Evolutionary conservation across 2,329 filamentous ascomycete genomes (phyloP).

Genomic region (Ceratocystis cubensis): DNA sequence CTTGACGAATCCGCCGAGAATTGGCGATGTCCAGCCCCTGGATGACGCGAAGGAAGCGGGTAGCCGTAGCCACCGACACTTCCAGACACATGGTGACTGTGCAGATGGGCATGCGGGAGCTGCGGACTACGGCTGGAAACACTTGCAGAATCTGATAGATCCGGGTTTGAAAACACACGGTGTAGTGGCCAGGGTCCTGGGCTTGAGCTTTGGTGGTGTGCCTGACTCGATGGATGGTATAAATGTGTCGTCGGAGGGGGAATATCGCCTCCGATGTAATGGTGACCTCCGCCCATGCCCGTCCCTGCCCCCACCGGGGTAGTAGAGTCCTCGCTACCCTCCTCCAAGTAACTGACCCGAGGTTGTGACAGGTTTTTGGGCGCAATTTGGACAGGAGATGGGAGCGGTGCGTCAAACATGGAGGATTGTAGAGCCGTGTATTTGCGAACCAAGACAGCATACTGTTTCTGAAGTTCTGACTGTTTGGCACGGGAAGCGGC

Average conservation of each 20-base stretch:
- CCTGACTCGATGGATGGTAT: constrained; percentile 5
- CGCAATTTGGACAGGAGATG: constrained; percentile 11
- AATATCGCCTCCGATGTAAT: not conserved
- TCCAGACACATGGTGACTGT: not conserved
- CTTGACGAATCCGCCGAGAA: constrained; percentile 1
- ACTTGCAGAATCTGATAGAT: constrained; percentile 31
- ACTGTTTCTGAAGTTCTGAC: constrained; percentile 41
- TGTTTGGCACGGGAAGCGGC: constrained; percentile 43
- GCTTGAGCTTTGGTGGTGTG: constrained; percentile 23
- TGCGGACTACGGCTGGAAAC: constrained; percentile 21
- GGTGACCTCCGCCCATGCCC: constrained; percentile 20
- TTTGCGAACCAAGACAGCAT: constrained; percentile 38
- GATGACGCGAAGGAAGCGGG: constrained; percentile 17
- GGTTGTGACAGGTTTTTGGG: not conserved
- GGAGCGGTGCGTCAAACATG: constrained; percentile 28
- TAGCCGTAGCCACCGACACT: not conserved
- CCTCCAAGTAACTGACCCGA: constrained; percentile 15
- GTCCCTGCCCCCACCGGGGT: constrained; percentile 21
- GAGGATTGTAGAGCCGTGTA: constrained; percentile 41
- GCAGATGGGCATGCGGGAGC: not conserved
- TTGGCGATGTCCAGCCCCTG: not conserved
- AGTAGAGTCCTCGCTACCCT: constrained; percentile 21
- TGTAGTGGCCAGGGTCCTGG: constrained; percentile 30
- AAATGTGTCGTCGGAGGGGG: not conserved
- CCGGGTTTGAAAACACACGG: constrained; percentile 35